Base-by-base conservation (phyloP, 2,329 filamentous ascomycete species). In the Scytalidium lignicola region DNA sequence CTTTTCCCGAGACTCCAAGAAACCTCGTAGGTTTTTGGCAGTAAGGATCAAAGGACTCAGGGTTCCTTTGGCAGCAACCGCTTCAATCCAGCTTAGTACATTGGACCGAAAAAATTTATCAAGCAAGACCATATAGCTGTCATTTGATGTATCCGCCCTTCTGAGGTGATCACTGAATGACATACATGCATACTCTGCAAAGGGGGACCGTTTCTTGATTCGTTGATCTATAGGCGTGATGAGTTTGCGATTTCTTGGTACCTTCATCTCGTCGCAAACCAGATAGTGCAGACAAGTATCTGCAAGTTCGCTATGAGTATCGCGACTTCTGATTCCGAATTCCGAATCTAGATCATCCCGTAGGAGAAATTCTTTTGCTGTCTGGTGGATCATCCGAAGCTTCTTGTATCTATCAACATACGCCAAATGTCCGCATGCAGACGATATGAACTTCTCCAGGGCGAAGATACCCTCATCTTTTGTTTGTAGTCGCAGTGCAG, bases 41-140 rank as follows among this genome's bases (percentile, higher is more conserved):
- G 65, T 60, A 23, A 52, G 57, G 6, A 50, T 57, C 9, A 69
- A 51, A 17, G 46, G 29, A 22, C 51, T 46, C 10, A 68, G 45
- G 17, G 60, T 49, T 8, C 57, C 51, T 9, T 41, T 47, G n/a
- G 46, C 51, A 3, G 64, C 62, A 18, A 64, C 49, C 21, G 60
- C 40, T 44, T 67, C 65, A 12, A 69, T 58, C 66, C 65, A 67
- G 3, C 53, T 53, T 13, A 67, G 55, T 8, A 67, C 55, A 29
- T 55, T 62, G 20, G 23, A 26, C 23, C 23, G 23, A 26, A 67
- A 52, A 44, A 66, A 66, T 3, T 44, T 47, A 15, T 56, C 47
- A 4, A 65, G 13, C 2, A 45, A 43, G 1, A 51, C 9, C 2
- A 65, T 47, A 17, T 61, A 39, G 22, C 57, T 48, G 28, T 59